Percentiles rank a stretch among this genome's conserved stretches.
Evolutionary conservation across 306 rosid species (phyloP).

Genomic region (Oxytropis ochrocephala): DNA sequence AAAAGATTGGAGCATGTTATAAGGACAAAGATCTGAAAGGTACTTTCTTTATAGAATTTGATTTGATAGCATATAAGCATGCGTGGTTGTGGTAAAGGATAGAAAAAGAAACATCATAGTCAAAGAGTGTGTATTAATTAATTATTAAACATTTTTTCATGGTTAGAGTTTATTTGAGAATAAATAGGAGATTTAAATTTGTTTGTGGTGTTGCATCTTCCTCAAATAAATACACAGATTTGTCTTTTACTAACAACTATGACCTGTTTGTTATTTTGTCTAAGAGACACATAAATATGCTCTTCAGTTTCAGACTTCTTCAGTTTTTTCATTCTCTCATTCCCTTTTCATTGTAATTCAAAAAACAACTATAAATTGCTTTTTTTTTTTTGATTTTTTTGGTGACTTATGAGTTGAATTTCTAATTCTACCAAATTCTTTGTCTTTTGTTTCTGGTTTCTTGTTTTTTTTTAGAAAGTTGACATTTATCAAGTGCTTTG

Average conservation of each 20-base stretch:
- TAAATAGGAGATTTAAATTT: constrained; percentile 6
- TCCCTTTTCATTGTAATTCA: background rate
- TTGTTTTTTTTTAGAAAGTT: background rate
- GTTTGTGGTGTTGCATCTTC: constrained; percentile 40
- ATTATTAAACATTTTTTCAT: constrained; percentile 21
- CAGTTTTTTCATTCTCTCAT: background rate
- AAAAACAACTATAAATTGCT: background rate
- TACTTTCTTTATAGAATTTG: constrained; percentile 19
- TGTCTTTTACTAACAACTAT: constrained; percentile 25
- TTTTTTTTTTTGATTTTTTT: background rate
- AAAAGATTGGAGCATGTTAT: constrained; percentile 12
- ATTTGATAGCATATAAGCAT: constrained; percentile 16
- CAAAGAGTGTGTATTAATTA: constrained; percentile 30
- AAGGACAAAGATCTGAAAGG: constrained; percentile 36
- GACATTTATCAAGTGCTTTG: background rate
- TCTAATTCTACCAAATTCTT: background rate
- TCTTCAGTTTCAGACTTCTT: background rate
- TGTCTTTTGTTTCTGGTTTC: background rate
- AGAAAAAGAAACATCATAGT: constrained; percentile 7
- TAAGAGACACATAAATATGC: background rate
- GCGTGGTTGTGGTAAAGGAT: constrained; percentile 1
- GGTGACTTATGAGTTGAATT: background rate
- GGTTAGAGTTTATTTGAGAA: constrained; percentile 22
- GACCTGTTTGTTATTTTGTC: constrained; percentile 29
- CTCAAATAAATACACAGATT: constrained; percentile 1